These are phyloP conservation scores for Boletus tomentosulus DNA, from an alignment of 768 basidiomycete genomes.

Conservation along the genomic window DNA sequence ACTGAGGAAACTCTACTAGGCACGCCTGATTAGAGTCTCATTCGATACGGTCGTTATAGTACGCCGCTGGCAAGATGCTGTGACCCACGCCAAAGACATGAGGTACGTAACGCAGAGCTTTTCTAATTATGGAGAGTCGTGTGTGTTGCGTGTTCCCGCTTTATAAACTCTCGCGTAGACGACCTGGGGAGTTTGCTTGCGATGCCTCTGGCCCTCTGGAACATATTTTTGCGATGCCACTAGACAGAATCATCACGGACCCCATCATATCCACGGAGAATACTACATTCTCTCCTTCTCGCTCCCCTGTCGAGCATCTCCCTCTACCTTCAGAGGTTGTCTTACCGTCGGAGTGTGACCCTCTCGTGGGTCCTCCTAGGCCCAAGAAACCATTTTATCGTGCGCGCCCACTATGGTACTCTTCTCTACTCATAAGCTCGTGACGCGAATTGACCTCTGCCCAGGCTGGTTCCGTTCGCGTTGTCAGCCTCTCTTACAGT, in stretches of 20 bases:
- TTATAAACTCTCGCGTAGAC: slow-evolving; percentile 19
- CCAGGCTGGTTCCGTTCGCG: slow-evolving; percentile 71
- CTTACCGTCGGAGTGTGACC: slow-evolving; percentile 31
- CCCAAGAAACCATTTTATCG: slow-evolving; percentile 47
- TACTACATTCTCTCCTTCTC: slow-evolving; percentile 22
- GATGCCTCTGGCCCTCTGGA: slow-evolving; percentile 7
- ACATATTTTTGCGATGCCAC: slow-evolving; percentile 15
- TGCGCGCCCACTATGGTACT: slow-evolving; percentile 45
- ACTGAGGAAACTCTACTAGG: background rate
- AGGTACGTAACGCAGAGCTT: slow-evolving; percentile 19
- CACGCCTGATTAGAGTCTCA: background rate
- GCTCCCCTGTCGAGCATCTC: slow-evolving; percentile 20
- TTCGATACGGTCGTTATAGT: background rate
- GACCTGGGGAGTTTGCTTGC: background rate
- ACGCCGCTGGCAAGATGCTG: slow-evolving; percentile 3
- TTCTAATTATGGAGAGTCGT: slow-evolving; percentile 11
- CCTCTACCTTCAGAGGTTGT: slow-evolving; percentile 4
- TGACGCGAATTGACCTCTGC: slow-evolving; percentile 5
- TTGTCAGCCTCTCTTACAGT: slow-evolving; percentile 65
- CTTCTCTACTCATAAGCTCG: background rate
- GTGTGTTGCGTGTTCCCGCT: slow-evolving; percentile 18
- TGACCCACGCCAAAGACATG: slow-evolving; percentile 6
- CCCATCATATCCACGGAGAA: slow-evolving; percentile 35
- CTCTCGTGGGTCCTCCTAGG: slow-evolving; percentile 26
- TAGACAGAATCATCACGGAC: slow-evolving; percentile 32